Percentiles rank a stretch among this genome's conserved stretches.
phyloP scores from a whole-genome alignment of 768 basidiomycete genomes.

The Phlebiopsis gigantea region DNA sequence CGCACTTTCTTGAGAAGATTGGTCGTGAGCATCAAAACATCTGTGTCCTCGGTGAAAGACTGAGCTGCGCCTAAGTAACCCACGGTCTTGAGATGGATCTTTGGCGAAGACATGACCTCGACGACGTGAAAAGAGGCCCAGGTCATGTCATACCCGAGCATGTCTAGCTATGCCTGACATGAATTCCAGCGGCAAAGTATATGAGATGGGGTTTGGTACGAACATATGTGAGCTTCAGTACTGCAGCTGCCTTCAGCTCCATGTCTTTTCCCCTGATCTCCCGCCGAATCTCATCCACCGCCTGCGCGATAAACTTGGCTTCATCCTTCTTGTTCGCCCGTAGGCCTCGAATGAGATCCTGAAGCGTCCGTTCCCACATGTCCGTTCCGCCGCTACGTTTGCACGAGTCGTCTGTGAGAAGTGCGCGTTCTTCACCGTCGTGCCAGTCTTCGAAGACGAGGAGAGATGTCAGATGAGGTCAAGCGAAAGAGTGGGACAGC shows the following conservation, averaged over 20 bases:
- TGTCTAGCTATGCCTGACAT: constrained; percentile 70
- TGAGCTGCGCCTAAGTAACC: constrained; percentile 92
- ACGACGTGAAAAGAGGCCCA: constrained; percentile 97
- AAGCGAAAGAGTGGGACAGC: background rate
- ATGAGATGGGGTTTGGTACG: constrained; percentile 30
- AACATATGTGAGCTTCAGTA: constrained; percentile 96
- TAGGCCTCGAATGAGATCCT: constrained; percentile 92
- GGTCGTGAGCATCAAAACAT: constrained; percentile 95
- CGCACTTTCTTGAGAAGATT: constrained; percentile 91
- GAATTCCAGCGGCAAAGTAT: constrained; percentile 6
- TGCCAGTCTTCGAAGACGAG: background rate
- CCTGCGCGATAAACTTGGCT: constrained; percentile 84
- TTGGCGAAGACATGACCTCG: constrained; percentile 94
- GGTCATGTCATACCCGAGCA: constrained; percentile 92
- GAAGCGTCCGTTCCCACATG: constrained; percentile 97
- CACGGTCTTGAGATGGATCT: constrained; percentile 88
- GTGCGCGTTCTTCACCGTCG: background rate
- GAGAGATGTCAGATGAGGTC: background rate
- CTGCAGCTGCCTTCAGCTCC: constrained; percentile 93
- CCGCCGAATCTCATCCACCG: constrained; percentile 88
- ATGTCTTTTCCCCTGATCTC: constrained; percentile 94
- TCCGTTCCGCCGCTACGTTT: background rate
- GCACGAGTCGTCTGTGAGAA: background rate
- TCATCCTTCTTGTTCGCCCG: constrained; percentile 95
- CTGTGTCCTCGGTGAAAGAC: constrained; percentile 91